Evolutionary conservation across 768 basidiomycete genomes (phyloP).

Genomic region (Trametes punicea): DNA sequence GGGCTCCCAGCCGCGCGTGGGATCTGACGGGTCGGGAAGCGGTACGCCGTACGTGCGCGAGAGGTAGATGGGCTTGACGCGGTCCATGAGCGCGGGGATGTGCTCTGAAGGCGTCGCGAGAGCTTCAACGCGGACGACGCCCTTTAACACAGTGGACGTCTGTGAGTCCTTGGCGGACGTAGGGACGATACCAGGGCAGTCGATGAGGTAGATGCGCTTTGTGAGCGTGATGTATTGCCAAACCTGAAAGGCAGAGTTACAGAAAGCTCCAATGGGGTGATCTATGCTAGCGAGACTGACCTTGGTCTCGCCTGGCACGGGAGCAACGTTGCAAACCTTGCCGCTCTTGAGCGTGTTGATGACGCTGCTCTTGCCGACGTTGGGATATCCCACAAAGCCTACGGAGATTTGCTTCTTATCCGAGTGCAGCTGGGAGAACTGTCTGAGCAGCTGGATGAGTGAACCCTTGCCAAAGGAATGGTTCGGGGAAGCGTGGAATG

Average conservation of each 20-base stretch:
- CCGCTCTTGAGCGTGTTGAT: constrained; percentile 99
- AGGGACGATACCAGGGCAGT: constrained; percentile 97
- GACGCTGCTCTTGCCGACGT: constrained; percentile 95
- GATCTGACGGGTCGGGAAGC: constrained; percentile 55
- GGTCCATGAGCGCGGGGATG: constrained; percentile 80
- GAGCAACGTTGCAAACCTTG: constrained; percentile 96
- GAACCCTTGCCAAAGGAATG: constrained; percentile 99
- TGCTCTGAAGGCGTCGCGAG: constrained; percentile 90
- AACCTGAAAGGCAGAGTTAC: constrained; percentile 50
- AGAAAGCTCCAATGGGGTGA: no score
- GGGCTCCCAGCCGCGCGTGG: constrained; percentile 57
- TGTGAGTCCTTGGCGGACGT: constrained; percentile 89
- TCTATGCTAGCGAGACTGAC: no score
- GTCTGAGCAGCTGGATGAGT: constrained; percentile 92
- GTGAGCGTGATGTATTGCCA: constrained; percentile 99
- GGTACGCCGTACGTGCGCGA: constrained; percentile 78
- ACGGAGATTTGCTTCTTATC: constrained; percentile 99
- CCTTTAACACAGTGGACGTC: constrained; percentile 91
- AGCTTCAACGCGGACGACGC: constrained; percentile 94
- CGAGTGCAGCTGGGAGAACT: constrained; percentile 94
- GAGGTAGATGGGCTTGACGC: constrained; percentile 92
- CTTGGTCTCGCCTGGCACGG: constrained; percentile 97
- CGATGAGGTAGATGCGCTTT: constrained; percentile 95
- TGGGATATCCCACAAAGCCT: constrained; percentile 97
- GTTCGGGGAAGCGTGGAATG: constrained; percentile 98